A percentile compares a stretch with the other conserved stretches of the same genome.
Evolutionary conservation across 2,329 filamentous ascomycete species (phyloP).

Genomic region (Elsinoe australis): DNA sequence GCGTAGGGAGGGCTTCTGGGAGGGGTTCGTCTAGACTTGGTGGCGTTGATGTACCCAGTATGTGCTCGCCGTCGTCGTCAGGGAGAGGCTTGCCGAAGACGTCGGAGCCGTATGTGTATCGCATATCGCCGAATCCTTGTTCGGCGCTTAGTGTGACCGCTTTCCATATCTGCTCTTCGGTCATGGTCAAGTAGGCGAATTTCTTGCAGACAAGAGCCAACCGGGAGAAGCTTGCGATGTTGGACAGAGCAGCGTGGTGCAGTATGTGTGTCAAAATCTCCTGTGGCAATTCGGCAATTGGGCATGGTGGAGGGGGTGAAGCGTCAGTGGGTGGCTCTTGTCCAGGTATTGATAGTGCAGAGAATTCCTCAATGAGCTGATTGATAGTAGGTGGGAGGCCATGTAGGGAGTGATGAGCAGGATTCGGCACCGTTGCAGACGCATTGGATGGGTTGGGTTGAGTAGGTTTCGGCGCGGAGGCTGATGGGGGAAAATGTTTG

Average conservation of each 20-base stretch:
- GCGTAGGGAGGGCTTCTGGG: background rate
- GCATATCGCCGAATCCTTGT: conserved; percentile 76
- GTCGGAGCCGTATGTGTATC: conserved; percentile 65
- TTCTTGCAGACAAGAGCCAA: conserved; percentile 77
- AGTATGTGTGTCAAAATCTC: conserved; percentile 81
- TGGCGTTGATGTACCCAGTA: conserved; percentile 15
- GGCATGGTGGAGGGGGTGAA: conserved; percentile 67
- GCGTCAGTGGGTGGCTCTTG: conserved; percentile 63
- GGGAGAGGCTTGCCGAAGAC: conserved; percentile 41
- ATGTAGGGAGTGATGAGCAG: conserved; percentile 51
- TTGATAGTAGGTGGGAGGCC: conserved; percentile 48
- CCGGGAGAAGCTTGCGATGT: conserved; percentile 69
- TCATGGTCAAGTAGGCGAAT: conserved; percentile 73
- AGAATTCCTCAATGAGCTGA: conserved; percentile 70
- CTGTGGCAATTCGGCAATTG: conserved; percentile 67
- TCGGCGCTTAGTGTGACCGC: conserved; percentile 60
- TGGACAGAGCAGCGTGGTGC: conserved; percentile 59
- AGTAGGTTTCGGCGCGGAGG: conserved; percentile 43
- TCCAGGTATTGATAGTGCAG: conserved; percentile 59
- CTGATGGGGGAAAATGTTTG: conserved; percentile 73
- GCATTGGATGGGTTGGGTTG: conserved; percentile 27
- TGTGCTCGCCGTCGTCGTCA: conserved; percentile 24
- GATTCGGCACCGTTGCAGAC: conserved; percentile 37
- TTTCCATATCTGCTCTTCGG: conserved; percentile 82
- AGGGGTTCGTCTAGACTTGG: conserved; percentile 5